These are phyloP conservation scores for Hericium coralloides DNA, from an alignment of 768 basidiomycete genomes.

Conservation along the genomic window DNA sequence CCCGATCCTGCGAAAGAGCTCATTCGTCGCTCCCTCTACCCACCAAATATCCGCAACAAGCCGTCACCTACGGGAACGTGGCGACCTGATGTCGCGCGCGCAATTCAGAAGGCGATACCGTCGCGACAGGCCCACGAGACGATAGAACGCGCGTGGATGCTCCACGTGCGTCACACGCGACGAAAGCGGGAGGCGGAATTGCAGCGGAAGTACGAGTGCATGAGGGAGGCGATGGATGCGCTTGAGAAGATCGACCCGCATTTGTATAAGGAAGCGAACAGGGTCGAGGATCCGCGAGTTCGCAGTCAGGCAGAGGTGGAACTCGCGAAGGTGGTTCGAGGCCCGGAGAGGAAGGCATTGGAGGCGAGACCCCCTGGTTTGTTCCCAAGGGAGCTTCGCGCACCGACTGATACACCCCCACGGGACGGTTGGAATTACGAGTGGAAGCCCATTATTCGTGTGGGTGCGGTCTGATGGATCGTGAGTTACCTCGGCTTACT, in stretches of 20 bases:
- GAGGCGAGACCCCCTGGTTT: constrained; percentile 74
- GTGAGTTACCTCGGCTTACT: too few relatives aligned
- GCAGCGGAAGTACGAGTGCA: constrained; percentile 68
- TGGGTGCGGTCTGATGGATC: not conserved
- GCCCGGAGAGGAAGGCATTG: constrained; percentile 56
- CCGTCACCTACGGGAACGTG: constrained; percentile 75
- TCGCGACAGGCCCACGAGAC: constrained; percentile 87
- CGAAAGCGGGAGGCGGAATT: constrained; percentile 61
- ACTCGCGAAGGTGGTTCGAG: constrained; percentile 51
- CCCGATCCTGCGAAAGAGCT: constrained; percentile 59
- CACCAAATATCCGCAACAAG: constrained; percentile 60
- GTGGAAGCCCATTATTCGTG: constrained; percentile 46
- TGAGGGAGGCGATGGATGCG: constrained; percentile 81
- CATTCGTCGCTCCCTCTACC: constrained; percentile 76
- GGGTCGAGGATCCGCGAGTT: constrained; percentile 63
- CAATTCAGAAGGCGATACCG: constrained; percentile 78
- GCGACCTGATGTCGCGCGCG: constrained; percentile 70
- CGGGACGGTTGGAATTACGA: constrained; percentile 79
- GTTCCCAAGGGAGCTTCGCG: constrained; percentile 80
- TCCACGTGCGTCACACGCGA: constrained; percentile 70
- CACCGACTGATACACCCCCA: constrained; percentile 81
- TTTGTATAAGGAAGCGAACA: constrained; percentile 65
- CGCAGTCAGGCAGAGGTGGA: constrained; percentile 49
- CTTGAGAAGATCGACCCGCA: constrained; percentile 46
- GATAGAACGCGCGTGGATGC: constrained; percentile 83